These are phyloP conservation scores for Malus hybrid DNA, from an alignment of 331 rosid genomes.

Conservation along the genomic window DNA sequence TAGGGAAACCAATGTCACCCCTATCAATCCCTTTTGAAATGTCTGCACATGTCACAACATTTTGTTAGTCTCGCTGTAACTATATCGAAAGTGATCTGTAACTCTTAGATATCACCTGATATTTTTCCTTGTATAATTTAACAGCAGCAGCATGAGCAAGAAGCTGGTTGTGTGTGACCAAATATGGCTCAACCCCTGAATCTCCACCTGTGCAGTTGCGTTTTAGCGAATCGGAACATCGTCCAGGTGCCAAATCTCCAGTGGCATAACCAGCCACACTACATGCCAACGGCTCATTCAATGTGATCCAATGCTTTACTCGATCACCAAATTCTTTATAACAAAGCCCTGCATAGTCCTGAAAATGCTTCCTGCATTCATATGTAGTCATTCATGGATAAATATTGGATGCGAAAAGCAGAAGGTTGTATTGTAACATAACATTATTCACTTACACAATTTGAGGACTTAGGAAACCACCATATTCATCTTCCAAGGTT, in stretches of 20 bases:
- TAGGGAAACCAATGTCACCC: constrained; percentile 20
- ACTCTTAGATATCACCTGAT: constrained; percentile 9
- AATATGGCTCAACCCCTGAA: constrained; percentile 26
- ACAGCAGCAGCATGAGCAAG: constrained; percentile 29
- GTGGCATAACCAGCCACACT: constrained; percentile 20
- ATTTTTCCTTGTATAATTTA: constrained; percentile 7
- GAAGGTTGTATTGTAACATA: neutral
- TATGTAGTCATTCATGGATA: neutral
- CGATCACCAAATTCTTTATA: constrained; percentile 20
- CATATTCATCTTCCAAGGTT: constrained; percentile 42
- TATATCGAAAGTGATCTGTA: neutral
- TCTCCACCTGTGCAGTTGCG: constrained; percentile 22
- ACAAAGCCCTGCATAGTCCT: constrained; percentile 18
- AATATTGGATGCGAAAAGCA: neutral
- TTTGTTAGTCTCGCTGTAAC: neutral
- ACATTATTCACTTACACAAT: constrained; percentile 16
- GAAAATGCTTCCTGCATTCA: constrained; percentile 8
- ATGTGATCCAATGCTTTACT: constrained; percentile 31
- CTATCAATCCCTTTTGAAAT: constrained; percentile 34
- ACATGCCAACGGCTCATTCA: constrained; percentile 17
- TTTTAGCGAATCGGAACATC: constrained; percentile 18
- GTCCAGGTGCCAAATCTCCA: constrained; percentile 16
- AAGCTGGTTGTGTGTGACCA: constrained; percentile 19
- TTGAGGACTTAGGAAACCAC: constrained; percentile 39
- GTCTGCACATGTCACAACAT: neutral